Evolutionary conservation across 768 basidiomycete species (phyloP).

Genomic region (Clitopilus passeckerianus): DNA sequence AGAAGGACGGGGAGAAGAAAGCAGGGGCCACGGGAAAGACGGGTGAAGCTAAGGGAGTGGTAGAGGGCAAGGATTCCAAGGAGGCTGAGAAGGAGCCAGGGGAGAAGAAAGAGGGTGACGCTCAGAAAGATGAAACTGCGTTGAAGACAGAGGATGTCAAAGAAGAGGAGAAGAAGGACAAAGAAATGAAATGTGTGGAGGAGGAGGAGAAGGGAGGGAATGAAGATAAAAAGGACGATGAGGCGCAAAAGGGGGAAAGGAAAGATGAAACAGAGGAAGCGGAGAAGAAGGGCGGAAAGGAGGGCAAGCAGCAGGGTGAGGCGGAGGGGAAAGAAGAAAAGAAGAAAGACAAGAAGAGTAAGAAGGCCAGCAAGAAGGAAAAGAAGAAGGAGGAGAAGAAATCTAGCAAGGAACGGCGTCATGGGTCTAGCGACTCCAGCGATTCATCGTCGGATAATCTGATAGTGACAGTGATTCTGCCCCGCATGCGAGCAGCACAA

Average conservation of each 20-base stretch:
- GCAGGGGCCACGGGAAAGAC: too few species aligned
- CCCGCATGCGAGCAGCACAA: neutral
- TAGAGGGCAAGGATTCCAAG: neutral
- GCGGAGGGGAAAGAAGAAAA: too few species aligned
- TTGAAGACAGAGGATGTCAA: neutral
- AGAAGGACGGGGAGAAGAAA: neutral
- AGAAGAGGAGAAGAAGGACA: neutral
- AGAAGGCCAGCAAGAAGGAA: neutral
- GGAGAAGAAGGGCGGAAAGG: neutral
- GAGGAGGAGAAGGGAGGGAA: neutral
- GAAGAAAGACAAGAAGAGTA: neutral
- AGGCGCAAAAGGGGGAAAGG: neutral
- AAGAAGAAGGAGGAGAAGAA: too few species aligned
- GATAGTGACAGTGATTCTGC: neutral
- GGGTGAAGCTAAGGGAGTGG: neutral
- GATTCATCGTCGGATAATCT: neutral
- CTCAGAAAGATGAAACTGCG: neutral
- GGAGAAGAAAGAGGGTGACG: neutral
- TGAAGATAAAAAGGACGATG: neutral
- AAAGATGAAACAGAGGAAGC: too few species aligned
- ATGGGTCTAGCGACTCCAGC: neutral
- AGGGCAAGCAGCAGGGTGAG: too few species aligned
- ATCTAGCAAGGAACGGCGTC: too few species aligned
- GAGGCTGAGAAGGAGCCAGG: neutral
- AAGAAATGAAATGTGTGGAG: neutral